phyloP scores from a whole-genome alignment of 257 asterid genomes.

The Rehmannia glutinosa region DNA sequence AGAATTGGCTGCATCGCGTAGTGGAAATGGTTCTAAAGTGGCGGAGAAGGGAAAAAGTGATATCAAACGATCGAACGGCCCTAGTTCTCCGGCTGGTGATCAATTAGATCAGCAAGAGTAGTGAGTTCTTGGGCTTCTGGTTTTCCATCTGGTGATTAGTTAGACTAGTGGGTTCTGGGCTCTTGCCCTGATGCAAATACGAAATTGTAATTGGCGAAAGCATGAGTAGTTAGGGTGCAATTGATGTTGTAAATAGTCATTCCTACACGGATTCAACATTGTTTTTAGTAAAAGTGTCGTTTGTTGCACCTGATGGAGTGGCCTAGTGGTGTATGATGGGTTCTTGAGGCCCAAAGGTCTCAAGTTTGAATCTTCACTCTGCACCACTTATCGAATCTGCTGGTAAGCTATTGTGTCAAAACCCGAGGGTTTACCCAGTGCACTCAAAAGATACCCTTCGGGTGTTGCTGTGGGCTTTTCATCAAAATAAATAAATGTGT shows the following conservation, averaged over 20 bases:
- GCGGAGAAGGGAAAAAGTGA: conserved; percentile 48
- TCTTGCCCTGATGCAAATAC: not conserved
- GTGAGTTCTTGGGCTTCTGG: conserved; percentile 13
- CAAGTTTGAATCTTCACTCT: no score
- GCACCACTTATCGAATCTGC: no score
- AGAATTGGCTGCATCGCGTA: conserved; percentile 48
- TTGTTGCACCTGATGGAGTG: no score
- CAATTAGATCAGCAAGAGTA: conserved; percentile 33
- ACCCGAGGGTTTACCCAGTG: no score
- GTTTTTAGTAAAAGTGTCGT: not conserved
- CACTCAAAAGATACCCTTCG: no score
- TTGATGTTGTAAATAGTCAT: conserved; percentile 8
- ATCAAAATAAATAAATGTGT: no score
- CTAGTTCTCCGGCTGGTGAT: conserved; percentile 23
- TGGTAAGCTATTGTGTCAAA: no score
- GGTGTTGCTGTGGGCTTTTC: no score
- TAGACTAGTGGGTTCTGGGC: conserved; percentile 21
- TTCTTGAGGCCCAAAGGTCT: no score
- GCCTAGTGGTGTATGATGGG: no score
- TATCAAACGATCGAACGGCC: conserved; percentile 23
- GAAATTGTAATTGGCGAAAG: not conserved
- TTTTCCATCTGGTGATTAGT: conserved; percentile 24
- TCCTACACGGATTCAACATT: not conserved
- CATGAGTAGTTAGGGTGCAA: no score
- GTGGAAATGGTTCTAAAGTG: conserved; percentile 30